Conservation (phyloP, 345 rosid genomes). For the Brassica juncea region DNA sequence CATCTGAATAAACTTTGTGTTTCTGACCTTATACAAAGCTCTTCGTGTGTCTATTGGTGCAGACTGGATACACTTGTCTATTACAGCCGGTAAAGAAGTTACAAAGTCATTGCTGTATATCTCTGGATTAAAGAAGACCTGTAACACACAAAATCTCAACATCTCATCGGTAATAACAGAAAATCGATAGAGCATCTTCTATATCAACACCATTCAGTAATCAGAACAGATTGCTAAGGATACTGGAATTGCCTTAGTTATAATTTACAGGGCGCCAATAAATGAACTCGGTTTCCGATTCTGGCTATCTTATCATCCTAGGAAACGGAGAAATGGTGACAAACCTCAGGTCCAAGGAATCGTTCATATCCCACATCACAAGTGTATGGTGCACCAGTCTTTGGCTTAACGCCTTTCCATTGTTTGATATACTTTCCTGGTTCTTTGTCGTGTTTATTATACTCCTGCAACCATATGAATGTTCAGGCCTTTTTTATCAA, state of each 20-base stretch:
- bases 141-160: constrained; percentile 30
- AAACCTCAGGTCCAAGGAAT: constrained; percentile 97
- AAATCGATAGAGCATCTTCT: background rate
- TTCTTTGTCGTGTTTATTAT: constrained; percentile 94
- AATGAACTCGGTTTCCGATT: background rate
- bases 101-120: constrained; percentile 74
- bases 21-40: constrained; percentile 87
- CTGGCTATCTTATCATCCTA: background rate
- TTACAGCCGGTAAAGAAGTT: constrained; percentile 81
- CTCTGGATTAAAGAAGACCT: constrained; percentile 97
- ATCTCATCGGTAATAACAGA: background rate
- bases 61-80: constrained; percentile 95
- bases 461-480: constrained; percentile 64
- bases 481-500: constrained; percentile 18
- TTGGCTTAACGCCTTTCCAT: constrained; percentile 91
- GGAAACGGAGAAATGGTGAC: constrained; percentile 29
- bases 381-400: constrained; percentile 96
- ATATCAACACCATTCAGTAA: background rate
- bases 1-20: background rate
- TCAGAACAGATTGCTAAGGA: background rate
- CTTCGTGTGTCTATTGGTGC: constrained; percentile 99
- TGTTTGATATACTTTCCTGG: constrained; percentile 79
- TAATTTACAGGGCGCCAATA: background rate
- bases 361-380: constrained; percentile 97
- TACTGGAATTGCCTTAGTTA: background rate